Evolutionary conservation across 2,329 filamentous ascomycete genomes (phyloP).

Genomic region (Chaetomium sp.): DNA sequence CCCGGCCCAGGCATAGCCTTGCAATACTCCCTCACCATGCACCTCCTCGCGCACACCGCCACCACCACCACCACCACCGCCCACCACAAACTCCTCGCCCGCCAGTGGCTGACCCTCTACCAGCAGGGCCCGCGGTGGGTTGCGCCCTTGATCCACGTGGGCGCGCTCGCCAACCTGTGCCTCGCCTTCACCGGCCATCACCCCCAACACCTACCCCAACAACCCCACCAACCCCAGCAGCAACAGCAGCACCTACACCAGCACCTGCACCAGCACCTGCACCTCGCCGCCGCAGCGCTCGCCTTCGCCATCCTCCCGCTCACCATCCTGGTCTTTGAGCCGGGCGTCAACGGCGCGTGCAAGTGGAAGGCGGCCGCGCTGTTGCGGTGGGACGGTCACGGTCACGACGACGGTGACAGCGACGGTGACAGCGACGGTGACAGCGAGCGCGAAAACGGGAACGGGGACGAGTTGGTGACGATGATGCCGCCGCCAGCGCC

Average conservation of each 20-base stretch:
- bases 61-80: constrained; percentile 10
- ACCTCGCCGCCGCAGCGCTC: constrained; percentile 7
- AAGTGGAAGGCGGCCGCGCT: constrained; percentile 30
- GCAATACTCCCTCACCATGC: constrained; percentile 27
- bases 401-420: no score
- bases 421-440: no score
- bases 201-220: not conserved
- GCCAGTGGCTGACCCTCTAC: constrained; percentile 31
- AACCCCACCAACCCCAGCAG: not conserved
- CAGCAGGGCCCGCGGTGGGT: constrained; percentile 30
- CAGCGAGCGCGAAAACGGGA: no score
- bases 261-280: not conserved
- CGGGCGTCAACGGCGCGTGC: constrained; percentile 33
- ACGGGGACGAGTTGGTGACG: not conserved
- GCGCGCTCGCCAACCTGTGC: constrained; percentile 22
- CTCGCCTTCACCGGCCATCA: constrained; percentile 14
- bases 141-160: constrained; percentile 18
- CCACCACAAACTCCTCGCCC: constrained; percentile 24
- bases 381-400: constrained; percentile 6
- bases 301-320: constrained; percentile 25
- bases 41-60: constrained; percentile 14
- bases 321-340: constrained; percentile 30
- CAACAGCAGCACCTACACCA: not conserved
- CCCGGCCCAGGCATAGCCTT: constrained; percentile 26
- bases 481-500: no score